Percentiles rank a stretch among this genome's conserved stretches.
Conservation (phyloP, 2,329 filamentous ascomycete species). For the Aspergillus sp. region DNA sequence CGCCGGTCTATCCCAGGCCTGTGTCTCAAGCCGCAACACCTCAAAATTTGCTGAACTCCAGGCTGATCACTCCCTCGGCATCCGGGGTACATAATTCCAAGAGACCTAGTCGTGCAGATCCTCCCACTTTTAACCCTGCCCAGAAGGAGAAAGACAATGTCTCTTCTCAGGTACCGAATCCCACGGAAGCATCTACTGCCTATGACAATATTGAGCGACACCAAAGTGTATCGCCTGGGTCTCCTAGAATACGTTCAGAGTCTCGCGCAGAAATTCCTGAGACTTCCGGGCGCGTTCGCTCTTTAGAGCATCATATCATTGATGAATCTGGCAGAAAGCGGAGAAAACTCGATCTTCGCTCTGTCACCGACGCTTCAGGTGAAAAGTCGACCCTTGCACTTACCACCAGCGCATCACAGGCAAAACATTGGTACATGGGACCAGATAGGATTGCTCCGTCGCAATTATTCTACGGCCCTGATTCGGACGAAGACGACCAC, state of each 20-base stretch:
- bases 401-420: neutral
- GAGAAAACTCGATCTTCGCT: constrained; percentile 15
- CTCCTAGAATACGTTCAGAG: too few species aligned
- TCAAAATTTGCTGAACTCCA: neutral
- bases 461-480: constrained; percentile 39
- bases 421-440: constrained; percentile 33
- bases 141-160: neutral
- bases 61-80: neutral
- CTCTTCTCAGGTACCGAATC: neutral
- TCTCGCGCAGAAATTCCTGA: too few species aligned
- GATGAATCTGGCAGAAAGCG: constrained; percentile 25
- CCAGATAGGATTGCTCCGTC: constrained; percentile 31
- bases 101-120: neutral
- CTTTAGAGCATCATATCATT: constrained; percentile 18
- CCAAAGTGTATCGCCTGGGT: too few species aligned
- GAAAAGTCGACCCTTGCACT: neutral
- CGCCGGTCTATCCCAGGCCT: neutral
- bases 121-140: neutral
- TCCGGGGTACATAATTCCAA: neutral
- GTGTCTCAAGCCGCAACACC: neutral
- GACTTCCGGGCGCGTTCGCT: constrained; percentile 4
- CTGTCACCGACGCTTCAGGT: constrained; percentile 1
- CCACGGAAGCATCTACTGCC: neutral
- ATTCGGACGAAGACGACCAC: constrained; percentile 22
- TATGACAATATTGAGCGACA: too few species aligned